Conservation (phyloP, 2,329 filamentous ascomycete species). For the Fusarium cicatricum region DNA sequence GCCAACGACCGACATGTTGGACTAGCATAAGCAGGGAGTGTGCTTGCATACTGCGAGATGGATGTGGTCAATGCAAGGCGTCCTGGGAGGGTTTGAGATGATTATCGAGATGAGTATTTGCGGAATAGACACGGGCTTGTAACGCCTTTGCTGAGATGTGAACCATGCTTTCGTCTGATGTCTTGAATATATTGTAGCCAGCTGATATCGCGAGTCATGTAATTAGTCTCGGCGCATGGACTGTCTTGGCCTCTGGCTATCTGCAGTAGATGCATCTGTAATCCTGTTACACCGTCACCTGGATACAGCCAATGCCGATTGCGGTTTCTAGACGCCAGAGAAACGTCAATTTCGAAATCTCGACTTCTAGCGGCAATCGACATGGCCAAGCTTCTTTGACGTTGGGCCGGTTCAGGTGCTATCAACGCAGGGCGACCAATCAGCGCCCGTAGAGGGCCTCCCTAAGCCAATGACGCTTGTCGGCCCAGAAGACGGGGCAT, state of each 20-base stretch:
- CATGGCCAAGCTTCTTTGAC: not conserved
- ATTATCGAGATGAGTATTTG: too few species aligned
- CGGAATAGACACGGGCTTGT: too few species aligned
- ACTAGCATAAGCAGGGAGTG: conserved; percentile 23
- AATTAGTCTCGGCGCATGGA: not conserved
- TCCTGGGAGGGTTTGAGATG: too few species aligned
- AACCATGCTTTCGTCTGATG: not conserved
- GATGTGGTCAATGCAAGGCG: conserved; percentile 30
- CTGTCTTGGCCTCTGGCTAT: too few species aligned
- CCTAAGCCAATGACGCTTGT: conserved; percentile 33
- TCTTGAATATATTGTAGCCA: not conserved
- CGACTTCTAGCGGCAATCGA: not conserved
- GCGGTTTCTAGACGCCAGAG: not conserved
- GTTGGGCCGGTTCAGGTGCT: conserved; percentile 8
- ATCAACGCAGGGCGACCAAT: conserved; percentile 41
- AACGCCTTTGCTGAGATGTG: too few species aligned
- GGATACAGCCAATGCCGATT: too few species aligned
- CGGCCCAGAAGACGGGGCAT: not conserved
- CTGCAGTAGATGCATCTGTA: too few species aligned
- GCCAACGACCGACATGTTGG: conserved; percentile 7
- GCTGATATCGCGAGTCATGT: too few species aligned
- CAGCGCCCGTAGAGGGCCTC: not conserved
- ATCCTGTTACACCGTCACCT: not conserved
- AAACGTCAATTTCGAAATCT: conserved; percentile 1
- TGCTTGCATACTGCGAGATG: conserved; percentile 31